phyloP scores from a whole-genome alignment of 805 yeast genomes.

The Deakozyma indianensis region DNA sequence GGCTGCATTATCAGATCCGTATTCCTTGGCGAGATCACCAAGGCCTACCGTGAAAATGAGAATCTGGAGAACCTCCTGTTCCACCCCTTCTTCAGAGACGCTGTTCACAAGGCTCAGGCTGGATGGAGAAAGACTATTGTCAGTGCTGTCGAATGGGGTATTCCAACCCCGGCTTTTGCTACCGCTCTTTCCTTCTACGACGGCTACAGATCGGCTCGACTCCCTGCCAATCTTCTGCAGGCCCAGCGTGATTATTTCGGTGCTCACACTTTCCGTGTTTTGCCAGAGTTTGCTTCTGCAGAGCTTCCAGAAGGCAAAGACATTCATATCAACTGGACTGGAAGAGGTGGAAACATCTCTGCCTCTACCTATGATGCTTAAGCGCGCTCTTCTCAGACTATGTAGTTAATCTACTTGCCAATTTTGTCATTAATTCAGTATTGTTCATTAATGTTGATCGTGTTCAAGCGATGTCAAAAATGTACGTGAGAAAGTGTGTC shows the following conservation, averaged over 20 bases:
- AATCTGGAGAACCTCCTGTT: conserved; percentile 89
- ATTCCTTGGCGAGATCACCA: conserved; percentile 90
- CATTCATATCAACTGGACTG: conserved; percentile 98
- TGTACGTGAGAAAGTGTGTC: no score
- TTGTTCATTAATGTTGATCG: no score
- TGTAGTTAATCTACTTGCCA: no score
- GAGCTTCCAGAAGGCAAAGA: conserved; percentile 63
- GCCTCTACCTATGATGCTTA: conserved; percentile 91
- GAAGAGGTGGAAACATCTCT: conserved; percentile 95
- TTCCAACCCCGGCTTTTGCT: conserved; percentile 95
- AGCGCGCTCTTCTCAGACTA: no score
- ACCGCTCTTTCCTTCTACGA: conserved; percentile 97
- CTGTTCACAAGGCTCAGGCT: conserved; percentile 81
- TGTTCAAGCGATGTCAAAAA: no score
- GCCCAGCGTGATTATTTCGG: conserved; percentile 99
- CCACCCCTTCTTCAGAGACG: conserved; percentile 87
- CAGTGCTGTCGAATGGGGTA: conserved; percentile 69
- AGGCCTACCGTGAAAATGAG: conserved; percentile 90
- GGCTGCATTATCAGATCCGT: conserved; percentile 99
- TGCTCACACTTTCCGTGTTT: conserved; percentile 95
- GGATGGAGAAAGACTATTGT: conserved; percentile 90
- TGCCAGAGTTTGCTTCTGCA: conserved; percentile 71
- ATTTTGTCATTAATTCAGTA: no score
- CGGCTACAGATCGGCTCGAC: conserved; percentile 90
- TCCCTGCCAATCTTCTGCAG: conserved; percentile 96